Conservation (phyloP, 192 early-diverging fungal genomes). For the Backusella mclennaniae region DNA sequence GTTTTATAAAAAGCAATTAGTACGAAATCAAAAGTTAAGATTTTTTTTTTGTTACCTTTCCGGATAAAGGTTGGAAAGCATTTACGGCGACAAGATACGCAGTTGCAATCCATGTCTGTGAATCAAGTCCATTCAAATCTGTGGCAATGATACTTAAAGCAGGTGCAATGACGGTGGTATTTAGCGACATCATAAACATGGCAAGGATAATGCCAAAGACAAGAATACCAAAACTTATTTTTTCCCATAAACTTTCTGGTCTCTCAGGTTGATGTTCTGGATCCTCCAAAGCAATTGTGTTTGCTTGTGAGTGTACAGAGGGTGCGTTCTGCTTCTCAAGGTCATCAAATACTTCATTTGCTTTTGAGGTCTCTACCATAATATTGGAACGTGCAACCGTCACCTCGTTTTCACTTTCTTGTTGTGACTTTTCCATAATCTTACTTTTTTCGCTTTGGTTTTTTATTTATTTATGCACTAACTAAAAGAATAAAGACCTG, state of each 20-base stretch:
- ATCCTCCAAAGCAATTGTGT: background rate
- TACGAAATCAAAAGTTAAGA: background rate
- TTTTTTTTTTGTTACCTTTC: slow-evolving; percentile 14
- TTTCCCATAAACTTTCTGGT: background rate
- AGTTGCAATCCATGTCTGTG: slow-evolving; percentile 36
- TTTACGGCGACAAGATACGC: slow-evolving; percentile 33
- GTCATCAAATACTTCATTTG: background rate
- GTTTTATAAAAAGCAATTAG: background rate
- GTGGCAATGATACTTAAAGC: slow-evolving; percentile 35
- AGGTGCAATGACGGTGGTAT: slow-evolving; percentile 35
- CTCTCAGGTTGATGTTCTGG: background rate
- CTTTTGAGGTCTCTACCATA: background rate
- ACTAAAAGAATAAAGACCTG: background rate
- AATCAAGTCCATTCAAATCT: slow-evolving; percentile 16
- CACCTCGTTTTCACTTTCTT: background rate
- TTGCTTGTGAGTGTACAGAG: slow-evolving; percentile 3
- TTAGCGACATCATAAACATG: slow-evolving; percentile 37
- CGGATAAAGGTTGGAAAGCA: slow-evolving; percentile 28
- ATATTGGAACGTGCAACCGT: background rate
- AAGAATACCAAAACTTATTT: background rate
- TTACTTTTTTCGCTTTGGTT: background rate
- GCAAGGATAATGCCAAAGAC: slow-evolving; percentile 16
- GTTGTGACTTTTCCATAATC: background rate
- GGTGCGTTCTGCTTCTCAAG: background rate
- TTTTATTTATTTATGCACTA: background rate